phyloP scores from a whole-genome alignment of 2,329 filamentous ascomycete species.

The Pseudocercospora macadamiae region DNA sequence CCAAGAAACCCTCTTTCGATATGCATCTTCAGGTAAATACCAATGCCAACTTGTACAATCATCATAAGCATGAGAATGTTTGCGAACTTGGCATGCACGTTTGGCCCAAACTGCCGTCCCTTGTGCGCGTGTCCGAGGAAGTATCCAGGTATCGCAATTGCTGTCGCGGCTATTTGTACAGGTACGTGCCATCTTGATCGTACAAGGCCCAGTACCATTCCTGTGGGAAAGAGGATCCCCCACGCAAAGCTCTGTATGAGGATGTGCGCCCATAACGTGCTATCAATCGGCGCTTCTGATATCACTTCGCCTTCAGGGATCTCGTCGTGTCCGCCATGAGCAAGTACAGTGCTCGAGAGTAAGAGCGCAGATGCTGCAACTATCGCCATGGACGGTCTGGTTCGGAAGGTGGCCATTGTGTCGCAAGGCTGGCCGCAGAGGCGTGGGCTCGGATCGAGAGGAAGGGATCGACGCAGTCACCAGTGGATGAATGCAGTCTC shows the following conservation, averaged over 20 bases:
- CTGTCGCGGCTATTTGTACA: constrained; percentile 73
- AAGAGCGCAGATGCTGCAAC: constrained; percentile 15
- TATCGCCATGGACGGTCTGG: constrained; percentile 22
- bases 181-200: constrained; percentile 95
- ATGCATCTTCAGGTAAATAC: constrained; percentile 86
- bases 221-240: constrained; percentile 87
- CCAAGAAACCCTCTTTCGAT: constrained; percentile 82
- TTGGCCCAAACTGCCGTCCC: constrained; percentile 80
- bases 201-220: constrained; percentile 92
- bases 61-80: constrained; percentile 79
- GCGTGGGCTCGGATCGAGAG: background rate
- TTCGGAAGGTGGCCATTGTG: constrained; percentile 32
- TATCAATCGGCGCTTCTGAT: constrained; percentile 78
- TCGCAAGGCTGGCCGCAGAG: constrained; percentile 3
- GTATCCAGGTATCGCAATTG: constrained; percentile 80
- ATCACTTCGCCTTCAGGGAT: constrained; percentile 71
- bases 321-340: constrained; percentile 58
- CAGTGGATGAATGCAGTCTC: background rate
- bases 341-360: constrained; percentile 30
- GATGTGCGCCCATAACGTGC: constrained; percentile 91
- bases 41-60: constrained; percentile 74
- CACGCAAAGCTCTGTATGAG: constrained; percentile 83
- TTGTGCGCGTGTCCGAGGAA: constrained; percentile 90
- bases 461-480: background rate
- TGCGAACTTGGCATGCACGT: constrained; percentile 81